Conservation (phyloP, 179 eudicot genomes). For the Corrigiola litoralis region DNA sequence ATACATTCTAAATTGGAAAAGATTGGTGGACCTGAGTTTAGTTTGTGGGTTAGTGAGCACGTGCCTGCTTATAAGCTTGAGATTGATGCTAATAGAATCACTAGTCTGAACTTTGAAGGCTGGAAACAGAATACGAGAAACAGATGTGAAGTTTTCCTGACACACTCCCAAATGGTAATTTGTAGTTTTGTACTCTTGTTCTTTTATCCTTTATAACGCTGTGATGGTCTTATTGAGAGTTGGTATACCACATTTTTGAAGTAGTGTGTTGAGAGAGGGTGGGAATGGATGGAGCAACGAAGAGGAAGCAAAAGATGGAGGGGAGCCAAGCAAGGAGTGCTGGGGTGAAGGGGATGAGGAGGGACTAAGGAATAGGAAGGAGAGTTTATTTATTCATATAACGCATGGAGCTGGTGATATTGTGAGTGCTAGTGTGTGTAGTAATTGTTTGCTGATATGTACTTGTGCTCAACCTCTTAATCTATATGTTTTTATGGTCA, state of each 20-base stretch:
- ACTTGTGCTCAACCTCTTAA: too few relatives aligned
- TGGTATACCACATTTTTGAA: neutral
- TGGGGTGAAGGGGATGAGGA: neutral
- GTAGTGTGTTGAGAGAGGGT: neutral
- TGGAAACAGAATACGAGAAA: conserved; percentile 49
- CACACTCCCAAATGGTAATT: conserved; percentile 94
- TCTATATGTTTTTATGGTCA: too few relatives aligned
- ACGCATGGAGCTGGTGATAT: neutral
- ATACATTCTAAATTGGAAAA: conserved; percentile 54
- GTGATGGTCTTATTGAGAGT: neutral
- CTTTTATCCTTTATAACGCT: too few relatives aligned
- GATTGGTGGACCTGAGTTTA: conserved; percentile 83
- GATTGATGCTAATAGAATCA: conserved; percentile 46
- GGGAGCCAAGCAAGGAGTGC: neutral
- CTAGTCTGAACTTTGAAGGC: conserved; percentile 58
- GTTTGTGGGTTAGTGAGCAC: conserved; percentile 64
- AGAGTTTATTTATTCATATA: neutral
- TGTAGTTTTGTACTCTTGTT: conserved; percentile 17
- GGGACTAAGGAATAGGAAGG: neutral
- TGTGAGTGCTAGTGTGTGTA: too few relatives aligned
- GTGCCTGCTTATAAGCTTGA: conserved; percentile 70
- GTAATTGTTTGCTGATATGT: too few relatives aligned
- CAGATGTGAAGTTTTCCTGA: conserved; percentile 65
- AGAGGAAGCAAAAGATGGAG: neutral
- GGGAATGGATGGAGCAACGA: neutral